These are phyloP conservation scores for Candida silvicultrix DNA, from an alignment of 805 yeast genomes.

Conservation along the genomic window DNA sequence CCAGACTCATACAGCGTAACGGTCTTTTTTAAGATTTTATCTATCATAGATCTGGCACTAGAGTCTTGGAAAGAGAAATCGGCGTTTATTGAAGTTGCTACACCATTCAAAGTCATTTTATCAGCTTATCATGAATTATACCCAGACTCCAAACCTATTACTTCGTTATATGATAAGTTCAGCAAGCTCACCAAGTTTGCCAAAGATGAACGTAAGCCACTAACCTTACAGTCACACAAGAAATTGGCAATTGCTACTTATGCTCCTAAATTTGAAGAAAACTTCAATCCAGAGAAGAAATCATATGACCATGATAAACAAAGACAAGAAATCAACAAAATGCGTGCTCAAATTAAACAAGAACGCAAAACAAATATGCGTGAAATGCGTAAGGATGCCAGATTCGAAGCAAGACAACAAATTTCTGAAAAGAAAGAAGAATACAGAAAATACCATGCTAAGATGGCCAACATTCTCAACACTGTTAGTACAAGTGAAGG, in stretches of 20 bases:
- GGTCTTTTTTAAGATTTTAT: conserved; percentile 23
- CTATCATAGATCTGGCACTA: conserved; percentile 24
- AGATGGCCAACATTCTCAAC: conserved; percentile 82
- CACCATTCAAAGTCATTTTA: conserved; percentile 39
- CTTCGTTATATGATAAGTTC: conserved; percentile 36
- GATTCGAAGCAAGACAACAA: conserved; percentile 81
- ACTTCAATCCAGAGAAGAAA: conserved; percentile 92
- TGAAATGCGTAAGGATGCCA: conserved; percentile 85
- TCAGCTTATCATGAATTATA: conserved; percentile 32
- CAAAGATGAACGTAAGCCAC: conserved; percentile 52
- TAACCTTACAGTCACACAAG: conserved; percentile 75
- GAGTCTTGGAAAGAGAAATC: conserved; percentile 57
- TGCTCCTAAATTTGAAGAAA: conserved; percentile 91
- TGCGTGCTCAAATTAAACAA: conserved; percentile 80
- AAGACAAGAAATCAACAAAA: conserved; percentile 76
- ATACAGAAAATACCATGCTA: conserved; percentile 77
- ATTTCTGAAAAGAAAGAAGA: conserved; percentile 70
- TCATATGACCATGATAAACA: conserved; percentile 80
- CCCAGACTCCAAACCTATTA: conserved; percentile 27
- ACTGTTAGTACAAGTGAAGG: conserved; percentile 92
- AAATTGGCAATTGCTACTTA: conserved; percentile 79
- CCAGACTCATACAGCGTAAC: conserved; percentile 18
- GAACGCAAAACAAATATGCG: conserved; percentile 85
- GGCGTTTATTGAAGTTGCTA: conserved; percentile 53
- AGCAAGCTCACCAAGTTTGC: conserved; percentile 44